Conservation (phyloP, 1,284 basidiomycete genomes). For the Heterobasidion parviporum region DNA sequence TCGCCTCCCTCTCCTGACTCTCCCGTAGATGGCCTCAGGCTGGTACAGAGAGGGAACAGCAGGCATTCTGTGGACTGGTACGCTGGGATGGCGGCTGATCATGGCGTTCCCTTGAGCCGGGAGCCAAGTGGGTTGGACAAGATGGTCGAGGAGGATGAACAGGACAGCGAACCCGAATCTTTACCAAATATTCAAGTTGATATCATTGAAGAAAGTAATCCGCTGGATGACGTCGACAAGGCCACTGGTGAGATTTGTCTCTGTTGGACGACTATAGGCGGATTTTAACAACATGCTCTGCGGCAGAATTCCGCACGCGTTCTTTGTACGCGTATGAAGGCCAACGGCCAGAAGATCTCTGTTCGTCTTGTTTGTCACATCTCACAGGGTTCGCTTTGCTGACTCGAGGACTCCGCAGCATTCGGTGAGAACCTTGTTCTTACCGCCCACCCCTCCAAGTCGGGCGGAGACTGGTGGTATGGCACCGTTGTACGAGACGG, state of each 20-base stretch:
- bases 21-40: conserved; percentile 8
- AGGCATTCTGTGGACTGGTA: conserved; percentile 92
- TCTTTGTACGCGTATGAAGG: conserved; percentile 80
- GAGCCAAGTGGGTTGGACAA: conserved; percentile 37
- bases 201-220: conserved; percentile 40
- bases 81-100: conserved; percentile 77
- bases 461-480: conserved; percentile 89
- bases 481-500: conserved; percentile 66
- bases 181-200: conserved; percentile 55
- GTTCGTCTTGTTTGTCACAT: conserved; percentile 33
- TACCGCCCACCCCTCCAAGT: conserved; percentile 78
- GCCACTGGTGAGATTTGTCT: conserved; percentile 36
- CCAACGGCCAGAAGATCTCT: conserved; percentile 81
- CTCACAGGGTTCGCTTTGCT: not conserved
- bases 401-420: conserved; percentile 31
- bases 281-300: too few species aligned
- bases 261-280: too few species aligned
- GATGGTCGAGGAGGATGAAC: conserved; percentile 53
- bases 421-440: conserved; percentile 83
- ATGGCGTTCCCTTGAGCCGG: conserved; percentile 21
- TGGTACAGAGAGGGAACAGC: conserved; percentile 30
- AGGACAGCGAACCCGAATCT: conserved; percentile 17
- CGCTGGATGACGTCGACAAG: conserved; percentile 75
- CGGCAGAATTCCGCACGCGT: conserved; percentile 61
- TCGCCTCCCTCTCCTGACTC: conserved; percentile 30